Percentiles rank a stretch among this genome's conserved stretches.
These are phyloP conservation scores for Copromyces sp. DNA, from an alignment of 495 filamentous ascomycete species.

Conservation along the genomic window DNA sequence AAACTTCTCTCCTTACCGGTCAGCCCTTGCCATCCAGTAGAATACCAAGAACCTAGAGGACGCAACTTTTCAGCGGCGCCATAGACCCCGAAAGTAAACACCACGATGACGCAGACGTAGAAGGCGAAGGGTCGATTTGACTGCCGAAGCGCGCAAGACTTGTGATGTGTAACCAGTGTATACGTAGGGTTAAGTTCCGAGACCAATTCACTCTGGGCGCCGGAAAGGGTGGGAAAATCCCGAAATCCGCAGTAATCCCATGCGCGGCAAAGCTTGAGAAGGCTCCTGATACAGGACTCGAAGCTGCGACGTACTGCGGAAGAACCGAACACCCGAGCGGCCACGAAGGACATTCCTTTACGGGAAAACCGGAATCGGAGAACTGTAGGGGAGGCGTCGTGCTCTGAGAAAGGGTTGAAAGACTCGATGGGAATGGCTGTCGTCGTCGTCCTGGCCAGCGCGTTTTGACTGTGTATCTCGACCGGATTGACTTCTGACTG, in stretches of 20 bases:
- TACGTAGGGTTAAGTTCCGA: slow-evolving; percentile 78
- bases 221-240: slow-evolving; percentile 6
- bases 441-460: slow-evolving; percentile 3
- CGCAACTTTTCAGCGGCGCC: slow-evolving; percentile 35
- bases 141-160: slow-evolving; percentile 38
- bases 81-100: not conserved
- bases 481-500: not conserved
- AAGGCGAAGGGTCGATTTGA: slow-evolving; percentile 22
- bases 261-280: slow-evolving; percentile 24
- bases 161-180: slow-evolving; percentile 37
- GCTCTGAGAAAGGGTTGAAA: slow-evolving; percentile 36
- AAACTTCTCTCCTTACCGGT: slow-evolving; percentile 28
- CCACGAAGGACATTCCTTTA: slow-evolving; percentile 45
- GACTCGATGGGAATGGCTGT: slow-evolving; percentile 12
- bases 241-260: slow-evolving; percentile 18
- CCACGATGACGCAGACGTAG: slow-evolving; percentile 20
- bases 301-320: slow-evolving; percentile 29
- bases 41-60: slow-evolving; percentile 5
- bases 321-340: slow-evolving; percentile 25
- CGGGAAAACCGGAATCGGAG: slow-evolving; percentile 52
- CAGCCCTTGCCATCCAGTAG: slow-evolving; percentile 19
- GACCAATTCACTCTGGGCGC: slow-evolving; percentile 41
- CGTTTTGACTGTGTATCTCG: slow-evolving; percentile 13
- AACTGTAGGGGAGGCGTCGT: slow-evolving; percentile 58
- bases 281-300: slow-evolving; percentile 28